Conservation (phyloP, 192 early-diverging fungal species). For the Rhizophagus clarus region DNA sequence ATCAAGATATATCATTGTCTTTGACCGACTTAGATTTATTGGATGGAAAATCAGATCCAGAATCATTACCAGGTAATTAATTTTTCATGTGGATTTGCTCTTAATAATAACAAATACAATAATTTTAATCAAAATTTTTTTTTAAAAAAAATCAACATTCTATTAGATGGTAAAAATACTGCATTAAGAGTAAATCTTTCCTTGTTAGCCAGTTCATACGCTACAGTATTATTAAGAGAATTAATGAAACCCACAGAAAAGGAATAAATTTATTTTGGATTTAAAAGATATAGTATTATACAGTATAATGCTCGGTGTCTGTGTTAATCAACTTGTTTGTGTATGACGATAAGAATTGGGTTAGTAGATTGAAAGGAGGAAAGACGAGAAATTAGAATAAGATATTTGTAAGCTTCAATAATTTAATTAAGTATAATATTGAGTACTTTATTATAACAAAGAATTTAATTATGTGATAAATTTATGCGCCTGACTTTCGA, state of each 20-base stretch:
- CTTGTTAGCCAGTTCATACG: constrained; percentile 84
- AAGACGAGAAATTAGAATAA: too few species aligned
- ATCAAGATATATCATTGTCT: constrained; percentile 57
- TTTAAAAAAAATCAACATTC: constrained; percentile 16
- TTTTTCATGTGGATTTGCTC: not conserved
- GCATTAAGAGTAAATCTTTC: constrained; percentile 80
- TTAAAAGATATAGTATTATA: too few species aligned
- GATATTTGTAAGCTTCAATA: too few species aligned
- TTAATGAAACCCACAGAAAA: constrained; percentile 58
- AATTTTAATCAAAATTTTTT: not conserved
- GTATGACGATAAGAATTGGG: too few species aligned
- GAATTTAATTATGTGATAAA: too few species aligned
- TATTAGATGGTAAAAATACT: constrained; percentile 61
- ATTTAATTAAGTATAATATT: too few species aligned
- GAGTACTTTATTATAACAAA: too few species aligned
- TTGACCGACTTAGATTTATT: constrained; percentile 67
- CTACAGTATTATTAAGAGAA: constrained; percentile 97
- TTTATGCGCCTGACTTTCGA: too few species aligned
- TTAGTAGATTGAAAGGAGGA: too few species aligned
- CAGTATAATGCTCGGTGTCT: too few species aligned
- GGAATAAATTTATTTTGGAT: not conserved
- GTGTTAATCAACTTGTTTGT: too few species aligned
- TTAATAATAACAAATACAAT: not conserved
- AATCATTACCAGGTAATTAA: constrained; percentile 33
- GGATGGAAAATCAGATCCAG: constrained; percentile 48